A percentile compares a stretch with the other conserved stretches of the same genome.
These are phyloP conservation scores for Fusarium camptoceras DNA, from an alignment of 2,329 filamentous ascomycete genomes.

Conservation along the genomic window DNA sequence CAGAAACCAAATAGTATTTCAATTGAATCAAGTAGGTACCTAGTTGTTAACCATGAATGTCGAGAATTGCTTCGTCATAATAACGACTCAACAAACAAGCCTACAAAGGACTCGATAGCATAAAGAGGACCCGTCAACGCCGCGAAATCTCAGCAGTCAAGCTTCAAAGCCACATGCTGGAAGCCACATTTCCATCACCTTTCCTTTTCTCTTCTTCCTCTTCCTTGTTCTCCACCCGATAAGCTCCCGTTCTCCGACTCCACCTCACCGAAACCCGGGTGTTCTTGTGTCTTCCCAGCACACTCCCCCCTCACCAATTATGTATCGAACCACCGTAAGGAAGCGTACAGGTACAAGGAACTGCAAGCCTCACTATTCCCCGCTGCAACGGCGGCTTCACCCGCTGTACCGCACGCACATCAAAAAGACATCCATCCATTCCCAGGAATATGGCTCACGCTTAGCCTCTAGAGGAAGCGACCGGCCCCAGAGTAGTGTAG, in stretches of 20 bases:
- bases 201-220: neutral
- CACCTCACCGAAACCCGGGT: conserved; percentile 33
- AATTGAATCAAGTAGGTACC: neutral
- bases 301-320: conserved; percentile 26
- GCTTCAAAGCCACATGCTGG: conserved; percentile 16
- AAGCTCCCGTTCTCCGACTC: conserved; percentile 35
- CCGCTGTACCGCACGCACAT: conserved; percentile 40
- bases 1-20: neutral
- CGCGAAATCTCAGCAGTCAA: neutral
- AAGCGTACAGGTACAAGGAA: conserved; percentile 10
- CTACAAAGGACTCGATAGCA: neutral
- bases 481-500: conserved; percentile 33
- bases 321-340: conserved; percentile 6
- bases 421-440: conserved; percentile 29
- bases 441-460: conserved; percentile 40
- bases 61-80: neutral
- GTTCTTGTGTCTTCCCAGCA: conserved; percentile 3
- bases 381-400: conserved; percentile 44
- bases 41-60: neutral
- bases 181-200: conserved; percentile 14
- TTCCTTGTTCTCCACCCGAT: conserved; percentile 23
- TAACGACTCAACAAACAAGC: neutral
- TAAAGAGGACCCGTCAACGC: neutral
- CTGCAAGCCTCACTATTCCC: conserved; percentile 14
- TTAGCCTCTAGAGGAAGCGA: conserved; percentile 46